These are phyloP conservation scores for Vanilla planifolia DNA, from an alignment of 106 monocot genomes.

Conservation along the genomic window DNA sequence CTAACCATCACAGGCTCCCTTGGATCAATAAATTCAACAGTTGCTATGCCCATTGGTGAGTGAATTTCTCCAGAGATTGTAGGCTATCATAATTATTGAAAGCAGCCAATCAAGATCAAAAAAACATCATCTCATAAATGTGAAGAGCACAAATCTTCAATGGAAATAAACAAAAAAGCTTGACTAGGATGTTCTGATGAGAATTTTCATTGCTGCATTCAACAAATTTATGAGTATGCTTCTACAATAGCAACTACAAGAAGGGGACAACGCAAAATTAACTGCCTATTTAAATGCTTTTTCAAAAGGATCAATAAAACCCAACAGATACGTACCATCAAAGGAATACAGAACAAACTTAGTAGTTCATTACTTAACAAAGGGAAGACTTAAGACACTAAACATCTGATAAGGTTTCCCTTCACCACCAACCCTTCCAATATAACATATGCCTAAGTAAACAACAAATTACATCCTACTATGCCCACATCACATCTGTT, in stretches of 20 bases:
- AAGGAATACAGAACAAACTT: background rate
- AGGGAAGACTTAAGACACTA: too few species aligned
- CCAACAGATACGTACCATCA: background rate
- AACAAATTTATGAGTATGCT: background rate
- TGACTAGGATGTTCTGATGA: too few species aligned
- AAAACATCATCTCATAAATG: background rate
- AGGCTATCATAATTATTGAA: slow-evolving; percentile 47
- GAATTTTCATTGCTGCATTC: background rate
- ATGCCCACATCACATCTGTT: too few species aligned
- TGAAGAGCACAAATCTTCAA: background rate
- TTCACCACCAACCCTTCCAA: too few species aligned
- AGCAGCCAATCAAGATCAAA: background rate
- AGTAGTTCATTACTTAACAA: too few species aligned
- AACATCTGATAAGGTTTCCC: too few species aligned
- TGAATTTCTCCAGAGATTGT: slow-evolving; percentile 71
- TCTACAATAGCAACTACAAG: background rate
- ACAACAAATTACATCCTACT: too few species aligned
- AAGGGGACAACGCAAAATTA: background rate
- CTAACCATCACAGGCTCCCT: slow-evolving; percentile 80
- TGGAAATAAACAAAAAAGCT: background rate
- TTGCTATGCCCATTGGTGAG: slow-evolving; percentile 69
- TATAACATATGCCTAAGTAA: too few species aligned
- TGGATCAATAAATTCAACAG: slow-evolving; percentile 91
- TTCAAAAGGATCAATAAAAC: slow-evolving; percentile 1
- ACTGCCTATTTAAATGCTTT: background rate